These are phyloP conservation scores for Kalanchoe fedtschenkoi DNA, from an alignment of 164 flowering plant species.

Conservation along the genomic window DNA sequence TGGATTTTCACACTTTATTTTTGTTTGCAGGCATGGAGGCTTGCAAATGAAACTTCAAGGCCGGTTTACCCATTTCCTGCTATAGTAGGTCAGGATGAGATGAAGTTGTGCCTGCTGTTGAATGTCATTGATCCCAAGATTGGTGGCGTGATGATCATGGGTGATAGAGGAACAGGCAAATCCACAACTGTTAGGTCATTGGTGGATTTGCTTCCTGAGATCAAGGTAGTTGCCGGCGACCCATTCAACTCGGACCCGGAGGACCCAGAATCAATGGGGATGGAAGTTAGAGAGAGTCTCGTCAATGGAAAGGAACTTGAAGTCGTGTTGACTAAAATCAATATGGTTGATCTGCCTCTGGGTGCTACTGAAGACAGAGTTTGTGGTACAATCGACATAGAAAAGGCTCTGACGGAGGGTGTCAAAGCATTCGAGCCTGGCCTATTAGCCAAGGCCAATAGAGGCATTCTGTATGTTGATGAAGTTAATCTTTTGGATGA, in stretches of 20 bases:
- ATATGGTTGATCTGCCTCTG: conserved; percentile 93
- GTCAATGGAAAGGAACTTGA: conserved; percentile 48
- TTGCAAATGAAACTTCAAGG: conserved; percentile 58
- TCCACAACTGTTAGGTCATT: conserved; percentile 90
- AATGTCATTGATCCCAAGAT: conserved; percentile 97
- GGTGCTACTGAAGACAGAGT: conserved; percentile 97
- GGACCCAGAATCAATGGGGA: conserved; percentile 79
- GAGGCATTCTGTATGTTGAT: conserved; percentile 95
- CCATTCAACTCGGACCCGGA: conserved; percentile 92
- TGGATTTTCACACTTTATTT: conserved; percentile 5
- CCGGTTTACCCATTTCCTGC: conserved; percentile 97
- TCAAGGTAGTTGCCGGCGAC: conserved; percentile 66
- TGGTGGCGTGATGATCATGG: conserved; percentile 99
- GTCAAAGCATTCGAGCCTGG: conserved; percentile 98
- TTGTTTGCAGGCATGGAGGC: conserved; percentile 40
- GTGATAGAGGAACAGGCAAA: conserved; percentile 93
- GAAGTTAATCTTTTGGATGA: conserved; percentile 95
- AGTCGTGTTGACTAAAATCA: conserved; percentile 50
- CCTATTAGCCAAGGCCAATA: conserved; percentile 83
- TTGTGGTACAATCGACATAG: conserved; percentile 95
- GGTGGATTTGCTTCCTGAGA: conserved; percentile 88
- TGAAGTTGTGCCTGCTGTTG: conserved; percentile 84
- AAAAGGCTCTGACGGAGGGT: conserved; percentile 92
- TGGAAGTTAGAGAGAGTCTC: conserved; percentile 65
- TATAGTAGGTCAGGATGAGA: conserved; percentile 98